Conservation (phyloP, 2,329 filamentous ascomycete genomes). For the Fusarium metavorans region DNA sequence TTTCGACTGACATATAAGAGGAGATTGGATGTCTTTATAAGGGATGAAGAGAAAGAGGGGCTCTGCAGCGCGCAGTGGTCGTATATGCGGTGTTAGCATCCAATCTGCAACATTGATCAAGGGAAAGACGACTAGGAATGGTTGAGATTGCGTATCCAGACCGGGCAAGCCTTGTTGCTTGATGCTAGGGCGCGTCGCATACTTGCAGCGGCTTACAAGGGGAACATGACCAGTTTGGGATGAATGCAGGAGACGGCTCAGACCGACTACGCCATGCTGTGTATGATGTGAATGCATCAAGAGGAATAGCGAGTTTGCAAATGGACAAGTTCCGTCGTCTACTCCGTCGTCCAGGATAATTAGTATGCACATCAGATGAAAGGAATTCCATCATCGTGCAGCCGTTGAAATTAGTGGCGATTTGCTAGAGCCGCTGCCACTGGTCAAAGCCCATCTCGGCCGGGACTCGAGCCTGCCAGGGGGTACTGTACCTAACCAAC, state of each 20-base stretch:
- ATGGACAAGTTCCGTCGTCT: not conserved
- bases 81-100: not conserved
- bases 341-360: not conserved
- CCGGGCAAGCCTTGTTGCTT: not conserved
- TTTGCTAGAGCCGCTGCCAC: slow-evolving; percentile 23
- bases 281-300: not conserved
- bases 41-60: slow-evolving; percentile 16
- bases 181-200: slow-evolving; percentile 21
- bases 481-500: slow-evolving; percentile 2
- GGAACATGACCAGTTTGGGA: slow-evolving; percentile 25
- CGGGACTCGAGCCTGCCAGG: slow-evolving; percentile 4
- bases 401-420: slow-evolving; percentile 42
- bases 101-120: slow-evolving; percentile 4
- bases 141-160: slow-evolving; percentile 29
- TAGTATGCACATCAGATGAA: not conserved
- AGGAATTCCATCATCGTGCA: slow-evolving; percentile 38
- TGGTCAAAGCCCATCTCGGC: slow-evolving; percentile 20
- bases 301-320: not conserved
- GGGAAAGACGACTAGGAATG: slow-evolving; percentile 28
- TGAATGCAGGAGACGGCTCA: slow-evolving; percentile 25
- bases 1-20: slow-evolving; percentile 27
- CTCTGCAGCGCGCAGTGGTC: not conserved
- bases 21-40: slow-evolving; percentile 38
- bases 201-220: slow-evolving; percentile 26
- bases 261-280: not conserved